Percentiles rank a stretch among this genome's conserved stretches.
These are phyloP conservation scores for Lasiosphaeria hispida DNA, from an alignment of 495 filamentous ascomycete species.

Conservation along the genomic window DNA sequence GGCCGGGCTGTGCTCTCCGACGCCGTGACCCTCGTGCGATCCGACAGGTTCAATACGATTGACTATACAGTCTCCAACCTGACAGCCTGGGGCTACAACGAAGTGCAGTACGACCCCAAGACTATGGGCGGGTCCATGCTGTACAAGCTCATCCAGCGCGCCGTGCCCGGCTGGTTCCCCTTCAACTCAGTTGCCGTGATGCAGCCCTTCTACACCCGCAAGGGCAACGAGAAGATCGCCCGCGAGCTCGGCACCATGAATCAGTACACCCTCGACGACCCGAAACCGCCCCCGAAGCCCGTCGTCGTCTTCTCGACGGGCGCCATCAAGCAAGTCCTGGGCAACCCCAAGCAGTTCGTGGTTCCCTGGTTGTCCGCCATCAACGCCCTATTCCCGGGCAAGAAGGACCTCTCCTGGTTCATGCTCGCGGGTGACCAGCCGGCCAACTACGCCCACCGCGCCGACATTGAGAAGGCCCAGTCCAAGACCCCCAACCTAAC, in stretches of 20 bases:
- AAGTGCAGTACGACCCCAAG: constrained; percentile 64
- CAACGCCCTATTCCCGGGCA: constrained; percentile 10
- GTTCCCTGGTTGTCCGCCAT: constrained; percentile 13
- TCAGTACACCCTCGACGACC: constrained; percentile 55
- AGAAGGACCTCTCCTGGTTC: constrained; percentile 17
- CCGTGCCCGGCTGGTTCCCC: constrained; percentile 70
- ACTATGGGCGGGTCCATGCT: constrained; percentile 68
- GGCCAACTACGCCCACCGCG: constrained; percentile 15
- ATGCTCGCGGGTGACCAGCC: constrained; percentile 16
- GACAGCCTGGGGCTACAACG: constrained; percentile 77
- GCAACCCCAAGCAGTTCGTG: constrained; percentile 7
- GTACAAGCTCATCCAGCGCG: constrained; percentile 69
- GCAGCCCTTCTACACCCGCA: constrained; percentile 56
- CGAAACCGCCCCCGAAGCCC: constrained; percentile 22
- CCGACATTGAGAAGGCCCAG: constrained; percentile 8
- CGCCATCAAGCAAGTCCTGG: constrained; percentile 8
- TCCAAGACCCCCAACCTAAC: constrained; percentile 10
- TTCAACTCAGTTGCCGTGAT: constrained; percentile 70
- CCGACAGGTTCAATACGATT: constrained; percentile 75
- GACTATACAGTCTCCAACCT: constrained; percentile 66
- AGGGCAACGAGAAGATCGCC: constrained; percentile 61
- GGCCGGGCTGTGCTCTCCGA: constrained; percentile 76
- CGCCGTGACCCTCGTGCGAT: constrained; percentile 72
- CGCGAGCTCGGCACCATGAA: constrained; percentile 62
- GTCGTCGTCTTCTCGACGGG: constrained; percentile 5